Evolutionary conservation across 495 filamentous ascomycete genomes (phyloP), one percentile per base, ranked within the genome.

Genomic region (Aspergillus sclerotioniger): DNA sequence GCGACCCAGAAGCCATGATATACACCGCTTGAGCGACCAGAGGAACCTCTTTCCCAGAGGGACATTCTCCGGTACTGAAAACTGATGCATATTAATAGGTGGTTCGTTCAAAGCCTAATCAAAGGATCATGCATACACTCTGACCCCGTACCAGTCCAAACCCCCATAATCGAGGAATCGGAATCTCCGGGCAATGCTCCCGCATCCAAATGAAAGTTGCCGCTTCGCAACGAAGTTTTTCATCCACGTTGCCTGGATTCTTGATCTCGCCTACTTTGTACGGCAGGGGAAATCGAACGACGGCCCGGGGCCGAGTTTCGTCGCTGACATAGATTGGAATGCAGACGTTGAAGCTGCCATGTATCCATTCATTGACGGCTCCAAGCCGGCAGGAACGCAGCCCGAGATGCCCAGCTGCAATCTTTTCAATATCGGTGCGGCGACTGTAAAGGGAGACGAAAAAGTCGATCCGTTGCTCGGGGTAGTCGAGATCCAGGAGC

Each of bases 201-300:
- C 66, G 49, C n/a, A 77, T 67, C 71, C 70, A 77, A 15, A 63
- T 58, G 54, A 65, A 76, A 3, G 75, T 74, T 16, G 59, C 75
- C 7, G 61, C 72, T 59, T 75, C 73, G 53, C 57, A 73, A 19
- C 71, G 64, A 10, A 77, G 57, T 39, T 77, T 77, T 51, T 76
- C 73, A 44, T 77, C 70, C 12, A 54, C 60, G 54, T 71, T 78
- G 32, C 71, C 71, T 47, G 75, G 69, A 37, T 66, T 49, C 15
- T 28, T 52, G 6, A 44, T 47, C 62, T 77, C 74, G 19, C 67
- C 74, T n/a, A 75, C 49, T 51, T 67, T 58, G 17, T 58, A 62
- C 2, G 60, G 60, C 39, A 62, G 25, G 56, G 71, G 71, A 55
- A 67, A 67, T 31, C 69, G 54, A 47, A 73, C 62, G 10, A 73